Percentiles rank a stretch among this genome's conserved stretches.
phyloP scores from a whole-genome alignment of 2,329 filamentous ascomycete species.

The Calonectria ilicicola region DNA sequence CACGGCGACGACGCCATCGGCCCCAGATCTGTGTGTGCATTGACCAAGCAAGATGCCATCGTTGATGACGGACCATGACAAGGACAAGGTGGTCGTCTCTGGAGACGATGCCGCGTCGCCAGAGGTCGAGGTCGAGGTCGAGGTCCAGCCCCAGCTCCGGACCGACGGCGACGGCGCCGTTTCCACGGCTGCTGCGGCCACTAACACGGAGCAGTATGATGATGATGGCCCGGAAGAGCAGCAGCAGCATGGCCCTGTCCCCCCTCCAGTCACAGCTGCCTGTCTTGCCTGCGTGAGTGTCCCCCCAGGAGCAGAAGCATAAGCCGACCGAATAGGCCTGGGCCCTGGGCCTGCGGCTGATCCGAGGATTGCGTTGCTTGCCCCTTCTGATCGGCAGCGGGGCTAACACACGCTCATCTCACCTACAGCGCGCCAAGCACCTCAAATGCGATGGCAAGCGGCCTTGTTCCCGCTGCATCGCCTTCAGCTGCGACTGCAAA shows the following conservation, averaged over 20 bases:
- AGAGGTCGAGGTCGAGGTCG: too few species aligned
- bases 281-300: slow-evolving; percentile 66
- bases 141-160: too few species aligned
- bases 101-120: background rate
- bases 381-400: background rate
- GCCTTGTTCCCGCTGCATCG: slow-evolving; percentile 76
- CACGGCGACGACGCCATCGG: background rate
- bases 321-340: too few species aligned
- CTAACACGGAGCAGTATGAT: background rate
- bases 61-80: background rate
- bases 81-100: background rate
- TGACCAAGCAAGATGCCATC: background rate
- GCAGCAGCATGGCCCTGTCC: background rate
- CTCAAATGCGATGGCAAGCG: slow-evolving; percentile 80
- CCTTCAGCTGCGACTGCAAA: slow-evolving; percentile 69
- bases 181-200: background rate
- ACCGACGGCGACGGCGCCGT: background rate
- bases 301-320: background rate
- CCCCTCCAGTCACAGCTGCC: slow-evolving; percentile 58
- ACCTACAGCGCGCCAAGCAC: slow-evolving; percentile 69
- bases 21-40: background rate
- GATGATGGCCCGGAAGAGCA: too few species aligned
- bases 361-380: too few species aligned
- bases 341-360: too few species aligned
- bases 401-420: slow-evolving; percentile 22